Evolutionary conservation across 345 rosid species (phyloP), one percentile per base, ranked within the genome.

Genomic region (Eucalyptus urophylla): DNA sequence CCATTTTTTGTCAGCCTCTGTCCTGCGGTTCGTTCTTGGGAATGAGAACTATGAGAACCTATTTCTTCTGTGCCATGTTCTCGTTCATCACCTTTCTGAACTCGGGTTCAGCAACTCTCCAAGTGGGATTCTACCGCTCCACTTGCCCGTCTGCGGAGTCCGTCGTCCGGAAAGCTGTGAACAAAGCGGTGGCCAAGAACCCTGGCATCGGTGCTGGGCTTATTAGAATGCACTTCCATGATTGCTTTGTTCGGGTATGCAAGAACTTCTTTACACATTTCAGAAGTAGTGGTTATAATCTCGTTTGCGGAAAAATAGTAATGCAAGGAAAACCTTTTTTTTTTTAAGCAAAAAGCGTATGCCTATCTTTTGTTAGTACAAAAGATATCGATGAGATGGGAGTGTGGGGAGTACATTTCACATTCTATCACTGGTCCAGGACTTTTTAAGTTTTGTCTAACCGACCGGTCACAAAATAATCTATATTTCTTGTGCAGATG

Each of bases 141-240:
- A 86, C 89, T 12, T 91, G 92, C 58, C 92, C 92, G 4, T 37
- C 62, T 17, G 90, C 76, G 2, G 92, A 91, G 60, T 27, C 65
- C 14, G 72, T 91, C 3, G 90, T 91, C 40, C 49, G 86, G 49
- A 80, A 88, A 19, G 87, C 88, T 1, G 92, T 91, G 12, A 56
- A 22, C 86, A 88, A 49, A 53, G 92, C 90, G 19, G 89, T 89
- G 25, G 37, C 88, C 24, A 50, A 37, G 17, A 67, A 91, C 51
- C 89, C 90, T 1, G 89, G 89, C 44, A 62, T 91, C 4, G 89
- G 87, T 12, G 89, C 90, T 12, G 92, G 90, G 15, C 65, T 91
- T n/a, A 65, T 91, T 10, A 62, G 92, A 89, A 87, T 91, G 90
- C 89, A 91, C 47, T 91, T 91, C 90, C 92, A 91, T 40, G 92